Conservation (phyloP, 306 rosid species). For the Echinosophora koreensis region DNA sequence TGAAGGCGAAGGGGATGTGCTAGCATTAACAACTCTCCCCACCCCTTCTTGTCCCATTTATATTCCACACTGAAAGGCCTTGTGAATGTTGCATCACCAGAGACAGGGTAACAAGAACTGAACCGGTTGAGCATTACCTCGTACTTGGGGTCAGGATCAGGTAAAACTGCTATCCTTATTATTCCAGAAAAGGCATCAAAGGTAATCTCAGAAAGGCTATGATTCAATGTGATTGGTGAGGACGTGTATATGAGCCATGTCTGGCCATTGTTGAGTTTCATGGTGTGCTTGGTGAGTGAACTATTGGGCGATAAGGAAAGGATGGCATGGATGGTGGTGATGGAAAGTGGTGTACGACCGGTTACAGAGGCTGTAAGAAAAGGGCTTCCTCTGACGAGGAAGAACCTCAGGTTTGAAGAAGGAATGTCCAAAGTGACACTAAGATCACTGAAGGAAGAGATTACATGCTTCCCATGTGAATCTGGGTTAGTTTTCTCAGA, state of each 20-base stretch:
- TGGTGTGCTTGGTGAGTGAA: slow-evolving; percentile 68
- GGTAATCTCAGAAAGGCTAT: slow-evolving; percentile 51
- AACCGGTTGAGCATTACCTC: slow-evolving; percentile 65
- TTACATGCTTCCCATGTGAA: slow-evolving; percentile 52
- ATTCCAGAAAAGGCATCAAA: slow-evolving; percentile 68
- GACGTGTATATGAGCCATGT: slow-evolving; percentile 87
- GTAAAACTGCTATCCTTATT: slow-evolving; percentile 66
- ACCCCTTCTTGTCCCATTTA: slow-evolving; percentile 74
- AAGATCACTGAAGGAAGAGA: slow-evolving; percentile 73
- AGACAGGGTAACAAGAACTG: slow-evolving; percentile 75
- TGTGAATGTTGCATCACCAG: slow-evolving; percentile 66
- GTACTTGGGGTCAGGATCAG: slow-evolving; percentile 55
- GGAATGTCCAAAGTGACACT: slow-evolving; percentile 79
- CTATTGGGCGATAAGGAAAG: slow-evolving; percentile 57
- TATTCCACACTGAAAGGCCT: slow-evolving; percentile 71
- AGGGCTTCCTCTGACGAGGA: slow-evolving; percentile 88
- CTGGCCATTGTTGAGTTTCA: slow-evolving; percentile 73
- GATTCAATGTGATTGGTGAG: slow-evolving; percentile 55
- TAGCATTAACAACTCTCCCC: slow-evolving; percentile 82
- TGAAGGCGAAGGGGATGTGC: slow-evolving; percentile 91
- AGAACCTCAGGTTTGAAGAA: slow-evolving; percentile 68
- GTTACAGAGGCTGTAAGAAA: slow-evolving; percentile 65
- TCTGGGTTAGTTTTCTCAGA: slow-evolving; percentile 36
- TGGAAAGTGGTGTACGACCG: slow-evolving; percentile 53
- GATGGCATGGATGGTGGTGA: slow-evolving; percentile 69